Conservation (phyloP, 139 green algal genomes). For the Cymbomonas tetramitiformis region DNA sequence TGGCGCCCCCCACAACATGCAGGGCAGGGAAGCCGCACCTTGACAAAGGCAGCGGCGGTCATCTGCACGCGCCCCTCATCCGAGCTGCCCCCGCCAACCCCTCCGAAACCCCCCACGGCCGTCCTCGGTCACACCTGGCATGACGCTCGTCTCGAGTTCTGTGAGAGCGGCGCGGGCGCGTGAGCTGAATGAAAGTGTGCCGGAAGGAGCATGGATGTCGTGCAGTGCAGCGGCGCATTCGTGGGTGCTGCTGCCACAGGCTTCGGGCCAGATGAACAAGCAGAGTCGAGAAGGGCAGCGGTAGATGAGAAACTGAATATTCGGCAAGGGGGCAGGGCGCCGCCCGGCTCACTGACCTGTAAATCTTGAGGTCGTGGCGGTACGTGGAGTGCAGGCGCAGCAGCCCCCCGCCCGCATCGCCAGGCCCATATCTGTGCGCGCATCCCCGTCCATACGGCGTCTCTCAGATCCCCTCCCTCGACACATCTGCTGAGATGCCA, state of each 20-base stretch:
- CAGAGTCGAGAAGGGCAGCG: neutral
- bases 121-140: conserved; percentile 14
- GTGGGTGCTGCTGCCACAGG: too few relatives aligned
- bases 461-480: conserved; percentile 33
- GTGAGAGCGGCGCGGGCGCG: too few relatives aligned
- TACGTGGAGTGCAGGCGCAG: conserved; percentile 94
- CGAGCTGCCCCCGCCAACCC: conserved; percentile 46
- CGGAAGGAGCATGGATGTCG: too few relatives aligned
- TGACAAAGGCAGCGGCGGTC: conserved; percentile 34
- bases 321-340: conserved; percentile 65
- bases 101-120: conserved; percentile 10
- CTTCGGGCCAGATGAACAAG: conserved; percentile 4
- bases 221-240: too few relatives aligned
- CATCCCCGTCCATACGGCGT: conserved; percentile 1
- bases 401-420: conserved; percentile 73
- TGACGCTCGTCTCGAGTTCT: too few relatives aligned
- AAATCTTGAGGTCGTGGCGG: conserved; percentile 97
- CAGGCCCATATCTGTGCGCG: conserved; percentile 11
- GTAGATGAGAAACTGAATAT: conserved; percentile 1
- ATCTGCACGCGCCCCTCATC: conserved; percentile 76
- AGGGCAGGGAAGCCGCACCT: too few relatives aligned
- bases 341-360: too few relatives aligned
- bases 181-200: too few relatives aligned
- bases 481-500: too few relatives aligned
- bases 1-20: too few relatives aligned